Percentiles rank a stretch among this genome's conserved stretches.
These are phyloP conservation scores for Hawksworthiomyces lignivorus DNA, from an alignment of 2,329 filamentous ascomycete genomes.

Conservation along the genomic window DNA sequence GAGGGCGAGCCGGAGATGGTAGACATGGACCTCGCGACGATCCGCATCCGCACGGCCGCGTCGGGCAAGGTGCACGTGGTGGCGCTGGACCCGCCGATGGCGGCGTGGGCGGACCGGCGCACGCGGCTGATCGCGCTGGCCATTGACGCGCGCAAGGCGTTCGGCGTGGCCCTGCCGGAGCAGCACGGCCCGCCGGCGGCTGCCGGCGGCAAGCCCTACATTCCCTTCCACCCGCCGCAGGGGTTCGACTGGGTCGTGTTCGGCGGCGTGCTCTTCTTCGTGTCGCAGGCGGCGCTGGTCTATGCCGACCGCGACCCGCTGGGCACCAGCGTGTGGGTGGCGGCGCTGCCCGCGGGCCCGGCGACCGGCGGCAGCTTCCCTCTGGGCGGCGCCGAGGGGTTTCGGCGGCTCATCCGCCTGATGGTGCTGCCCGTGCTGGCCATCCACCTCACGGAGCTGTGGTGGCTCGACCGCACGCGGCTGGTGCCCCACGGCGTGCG, in stretches of 20 bases:
- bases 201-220: constrained; percentile 24
- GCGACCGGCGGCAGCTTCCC: neutral
- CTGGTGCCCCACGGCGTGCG: constrained; percentile 41
- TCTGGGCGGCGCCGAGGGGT: constrained; percentile 23
- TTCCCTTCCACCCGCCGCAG: constrained; percentile 31
- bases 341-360: neutral
- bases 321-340: constrained; percentile 39
- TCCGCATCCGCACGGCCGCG: constrained; percentile 52
- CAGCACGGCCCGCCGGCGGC: constrained; percentile 29
- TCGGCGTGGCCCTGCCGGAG: constrained; percentile 49
- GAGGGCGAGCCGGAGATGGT: constrained; percentile 44
- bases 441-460: constrained; percentile 60
- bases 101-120: constrained; percentile 59
- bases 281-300: constrained; percentile 40
- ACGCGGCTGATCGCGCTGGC: constrained; percentile 65
- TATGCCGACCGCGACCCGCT: constrained; percentile 41
- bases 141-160: constrained; percentile 44
- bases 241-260: constrained; percentile 47
- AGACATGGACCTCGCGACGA: constrained; percentile 55
- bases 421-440: constrained; percentile 52
- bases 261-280: constrained; percentile 45
- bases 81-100: constrained; percentile 62
- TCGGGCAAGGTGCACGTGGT: constrained; percentile 41
- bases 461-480: constrained; percentile 40
- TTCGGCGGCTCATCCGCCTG: constrained; percentile 39